phyloP scores from a whole-genome alignment of 2,329 filamentous ascomycete genomes.

The Ceratocystiopsis minuta region DNA sequence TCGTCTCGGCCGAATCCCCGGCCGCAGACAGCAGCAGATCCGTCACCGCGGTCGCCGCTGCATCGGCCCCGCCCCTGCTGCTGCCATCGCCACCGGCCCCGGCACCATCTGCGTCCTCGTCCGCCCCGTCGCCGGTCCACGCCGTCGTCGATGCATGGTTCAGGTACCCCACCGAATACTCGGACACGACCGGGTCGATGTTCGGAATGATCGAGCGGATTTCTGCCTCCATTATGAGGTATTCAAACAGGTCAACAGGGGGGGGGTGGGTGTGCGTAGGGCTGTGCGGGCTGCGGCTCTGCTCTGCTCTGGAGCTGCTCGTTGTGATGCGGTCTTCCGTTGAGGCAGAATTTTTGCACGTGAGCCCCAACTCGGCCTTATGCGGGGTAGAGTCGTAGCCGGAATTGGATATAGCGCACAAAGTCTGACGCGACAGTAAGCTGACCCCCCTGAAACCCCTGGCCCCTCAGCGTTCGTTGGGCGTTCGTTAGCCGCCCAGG shows the following conservation, averaged over 20 bases:
- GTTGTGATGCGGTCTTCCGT: not conserved
- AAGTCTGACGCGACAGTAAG: too few species aligned
- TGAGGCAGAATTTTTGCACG: slow-evolving; percentile 5
- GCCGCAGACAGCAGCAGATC: slow-evolving; percentile 86
- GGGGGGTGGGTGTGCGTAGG: not conserved
- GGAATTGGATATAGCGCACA: too few species aligned
- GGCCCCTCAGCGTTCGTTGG: not conserved
- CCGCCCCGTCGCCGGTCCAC: slow-evolving; percentile 45
- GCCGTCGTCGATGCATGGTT: slow-evolving; percentile 69
- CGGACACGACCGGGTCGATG: slow-evolving; percentile 74
- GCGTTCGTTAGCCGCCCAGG: slow-evolving; percentile 2
- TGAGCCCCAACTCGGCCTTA: too few species aligned
- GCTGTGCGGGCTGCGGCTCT: not conserved
- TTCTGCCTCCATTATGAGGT: slow-evolving; percentile 57
- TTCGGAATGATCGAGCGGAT: slow-evolving; percentile 69
- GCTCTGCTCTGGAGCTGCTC: not conserved
- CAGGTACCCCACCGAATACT: slow-evolving; percentile 88
- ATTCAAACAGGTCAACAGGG: not conserved
- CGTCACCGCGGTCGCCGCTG: slow-evolving; percentile 57
- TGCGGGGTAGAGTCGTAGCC: too few species aligned
- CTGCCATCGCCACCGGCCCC: slow-evolving; percentile 22
- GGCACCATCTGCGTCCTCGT: slow-evolving; percentile 45
- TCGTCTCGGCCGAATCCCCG: slow-evolving; percentile 44
- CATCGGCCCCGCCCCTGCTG: slow-evolving; percentile 60
- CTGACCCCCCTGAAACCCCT: too few species aligned